Conservation (phyloP, 2,329 filamentous ascomycete species). For the Aspergillus hiratsukae region DNA sequence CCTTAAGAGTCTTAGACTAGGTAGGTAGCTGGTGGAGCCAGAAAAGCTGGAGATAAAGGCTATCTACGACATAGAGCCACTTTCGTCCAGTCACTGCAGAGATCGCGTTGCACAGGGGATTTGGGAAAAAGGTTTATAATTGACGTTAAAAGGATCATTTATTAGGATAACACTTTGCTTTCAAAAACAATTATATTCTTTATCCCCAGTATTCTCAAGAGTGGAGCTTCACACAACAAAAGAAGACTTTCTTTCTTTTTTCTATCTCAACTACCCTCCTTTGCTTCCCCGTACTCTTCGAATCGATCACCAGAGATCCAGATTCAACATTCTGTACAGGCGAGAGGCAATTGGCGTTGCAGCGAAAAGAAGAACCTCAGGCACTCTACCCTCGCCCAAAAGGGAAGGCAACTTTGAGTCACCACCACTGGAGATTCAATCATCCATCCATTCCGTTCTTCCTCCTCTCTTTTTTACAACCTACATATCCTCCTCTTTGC, state of each 20-base stretch:
- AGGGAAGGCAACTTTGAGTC: neutral
- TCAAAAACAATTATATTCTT: neutral
- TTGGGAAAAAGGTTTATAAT: constrained; percentile 14
- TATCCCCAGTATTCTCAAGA: neutral
- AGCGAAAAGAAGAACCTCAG: neutral
- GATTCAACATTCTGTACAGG: neutral
- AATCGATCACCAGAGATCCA: neutral
- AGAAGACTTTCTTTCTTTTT: neutral
- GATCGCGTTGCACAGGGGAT: constrained; percentile 16
- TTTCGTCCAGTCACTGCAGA: neutral
- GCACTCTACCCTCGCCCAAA: neutral
- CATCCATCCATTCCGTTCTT: neutral
- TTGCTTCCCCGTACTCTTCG: neutral
- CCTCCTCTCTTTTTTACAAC: neutral
- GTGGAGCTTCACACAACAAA: neutral
- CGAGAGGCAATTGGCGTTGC: neutral
- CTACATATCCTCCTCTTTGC: neutral
- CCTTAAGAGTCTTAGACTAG: no score
- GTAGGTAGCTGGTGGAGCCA: constrained; percentile 21
- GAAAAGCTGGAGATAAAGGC: constrained; percentile 21
- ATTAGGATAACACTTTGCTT: neutral
- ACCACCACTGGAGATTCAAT: neutral
- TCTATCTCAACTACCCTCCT: neutral
- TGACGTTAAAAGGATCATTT: neutral
- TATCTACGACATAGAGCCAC: constrained; percentile 2